phyloP scores from a whole-genome alignment of 805 yeast genomes.

The Citeromyces matritensis region DNA sequence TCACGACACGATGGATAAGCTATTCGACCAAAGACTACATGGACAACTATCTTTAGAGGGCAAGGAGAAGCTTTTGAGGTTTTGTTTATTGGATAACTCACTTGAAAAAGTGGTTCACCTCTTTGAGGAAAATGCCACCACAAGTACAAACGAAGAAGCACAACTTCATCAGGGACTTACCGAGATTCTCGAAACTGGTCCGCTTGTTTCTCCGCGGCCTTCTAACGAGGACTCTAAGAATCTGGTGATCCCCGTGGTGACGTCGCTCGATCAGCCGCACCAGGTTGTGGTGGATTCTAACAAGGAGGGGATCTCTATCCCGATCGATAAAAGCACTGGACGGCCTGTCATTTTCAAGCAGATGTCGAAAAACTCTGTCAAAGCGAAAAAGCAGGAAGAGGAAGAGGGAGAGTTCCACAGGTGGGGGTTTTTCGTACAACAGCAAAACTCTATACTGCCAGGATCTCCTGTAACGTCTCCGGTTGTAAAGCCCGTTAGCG shows the following conservation, averaged over 20 bases:
- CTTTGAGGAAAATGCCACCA: conserved; percentile 20
- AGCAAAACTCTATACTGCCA: conserved; percentile 23
- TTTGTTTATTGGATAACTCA: conserved; percentile 38
- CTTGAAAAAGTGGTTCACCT: conserved; percentile 35
- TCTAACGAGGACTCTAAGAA: conserved; percentile 4
- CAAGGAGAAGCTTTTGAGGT: conserved; percentile 35
- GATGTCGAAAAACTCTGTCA: conserved; percentile 45
- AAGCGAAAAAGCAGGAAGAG: conserved; percentile 66
- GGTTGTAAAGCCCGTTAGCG: conserved; percentile 3
- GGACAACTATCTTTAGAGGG: conserved; percentile 37
- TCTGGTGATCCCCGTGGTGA: conserved; percentile 1
- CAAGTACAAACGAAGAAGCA: conserved; percentile 6
- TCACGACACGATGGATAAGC: conserved; percentile 32
- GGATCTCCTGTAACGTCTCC: conserved; percentile 4
- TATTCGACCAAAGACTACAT: conserved; percentile 26
- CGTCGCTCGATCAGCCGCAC: conserved; percentile 36
- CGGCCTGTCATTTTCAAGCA: conserved; percentile 54
- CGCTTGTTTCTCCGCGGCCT: conserved; percentile 31
- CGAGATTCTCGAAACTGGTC: conserved; percentile 37
- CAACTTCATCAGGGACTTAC: conserved; percentile 31
- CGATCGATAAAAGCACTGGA: conserved; percentile 59
- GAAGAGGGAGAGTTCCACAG: conserved; percentile 90
- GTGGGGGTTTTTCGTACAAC: conserved; percentile 71
- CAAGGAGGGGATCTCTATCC: conserved; percentile 31
- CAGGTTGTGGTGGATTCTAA: conserved; percentile 56